phyloP scores from a whole-genome alignment of 2,329 filamentous ascomycete species.

The Fusarium foetens region DNA sequence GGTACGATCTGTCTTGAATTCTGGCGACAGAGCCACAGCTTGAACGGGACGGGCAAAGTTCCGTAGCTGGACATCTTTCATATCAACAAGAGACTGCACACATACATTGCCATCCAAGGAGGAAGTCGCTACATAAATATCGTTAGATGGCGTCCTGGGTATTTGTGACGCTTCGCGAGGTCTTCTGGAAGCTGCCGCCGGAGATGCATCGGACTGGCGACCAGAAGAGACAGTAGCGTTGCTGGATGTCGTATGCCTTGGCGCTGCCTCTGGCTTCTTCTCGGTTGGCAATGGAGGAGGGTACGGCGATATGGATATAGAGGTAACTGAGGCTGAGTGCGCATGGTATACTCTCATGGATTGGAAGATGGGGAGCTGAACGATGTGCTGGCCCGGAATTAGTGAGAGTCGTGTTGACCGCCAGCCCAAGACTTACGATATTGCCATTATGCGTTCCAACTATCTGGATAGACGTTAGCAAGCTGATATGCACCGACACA shows the following conservation, averaged over 20 bases:
- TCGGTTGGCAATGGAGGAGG: constrained; percentile 65
- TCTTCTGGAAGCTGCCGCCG: constrained; percentile 63
- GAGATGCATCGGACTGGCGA: constrained; percentile 53
- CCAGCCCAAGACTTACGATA: constrained; percentile 71
- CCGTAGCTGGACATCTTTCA: constrained; percentile 88
- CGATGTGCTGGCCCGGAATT: constrained; percentile 73
- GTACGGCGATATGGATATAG: constrained; percentile 88
- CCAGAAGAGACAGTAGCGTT: constrained; percentile 46
- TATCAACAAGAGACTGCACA: constrained; percentile 84
- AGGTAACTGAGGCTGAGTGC: constrained; percentile 90
- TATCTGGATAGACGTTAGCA: constrained; percentile 65
- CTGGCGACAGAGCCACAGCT: constrained; percentile 91
- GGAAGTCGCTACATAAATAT: constrained; percentile 92
- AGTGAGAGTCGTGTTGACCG: constrained; percentile 22
- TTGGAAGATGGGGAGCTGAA: constrained; percentile 84
- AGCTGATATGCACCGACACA: background rate
- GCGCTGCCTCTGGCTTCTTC: constrained; percentile 55
- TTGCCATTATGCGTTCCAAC: constrained; percentile 96
- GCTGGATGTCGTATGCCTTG: constrained; percentile 51
- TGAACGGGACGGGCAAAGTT: constrained; percentile 96
- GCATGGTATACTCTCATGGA: constrained; percentile 88
- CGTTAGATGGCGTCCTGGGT: constrained; percentile 82
- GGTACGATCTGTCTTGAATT: constrained; percentile 87
- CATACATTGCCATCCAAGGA: constrained; percentile 97
- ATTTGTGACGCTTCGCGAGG: constrained; percentile 65